Conservation (phyloP, 768 basidiomycete species). For the Megacollybia marginata region DNA sequence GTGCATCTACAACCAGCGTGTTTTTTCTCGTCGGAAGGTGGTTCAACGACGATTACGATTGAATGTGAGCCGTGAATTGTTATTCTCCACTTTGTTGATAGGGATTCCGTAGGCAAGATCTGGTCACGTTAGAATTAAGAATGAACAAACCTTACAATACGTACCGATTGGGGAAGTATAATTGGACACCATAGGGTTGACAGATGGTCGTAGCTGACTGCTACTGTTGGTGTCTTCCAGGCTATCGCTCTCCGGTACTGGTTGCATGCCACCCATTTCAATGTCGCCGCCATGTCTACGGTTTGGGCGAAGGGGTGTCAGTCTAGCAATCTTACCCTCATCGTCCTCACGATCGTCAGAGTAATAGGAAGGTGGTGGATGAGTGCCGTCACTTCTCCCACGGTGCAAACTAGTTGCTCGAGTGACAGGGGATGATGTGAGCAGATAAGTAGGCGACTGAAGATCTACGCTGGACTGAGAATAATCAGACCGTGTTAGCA, state of each 20-base stretch:
- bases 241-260: constrained; percentile 35
- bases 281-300: constrained; percentile 32
- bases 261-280: constrained; percentile 24
- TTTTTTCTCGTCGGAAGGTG: too few relatives aligned
- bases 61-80: too few relatives aligned
- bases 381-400: too few relatives aligned
- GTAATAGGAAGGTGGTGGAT: too few relatives aligned
- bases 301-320: constrained; percentile 34
- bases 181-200: constrained; percentile 51
- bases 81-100: too few relatives aligned
- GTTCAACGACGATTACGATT: too few relatives aligned
- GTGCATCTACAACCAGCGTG: too few relatives aligned
- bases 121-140: too few relatives aligned
- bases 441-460: constrained; percentile 16
- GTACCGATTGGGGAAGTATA: constrained; percentile 68
- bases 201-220: constrained; percentile 7
- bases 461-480: neutral
- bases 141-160: constrained; percentile 6
- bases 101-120: too few relatives aligned
- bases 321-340: constrained; percentile 10
- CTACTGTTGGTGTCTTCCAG: constrained; percentile 30
- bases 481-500: constrained; percentile 11
- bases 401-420: constrained; percentile 11
- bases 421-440: constrained; percentile 29
- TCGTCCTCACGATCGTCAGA: constrained; percentile 21